These are phyloP conservation scores for Tolypocladium guangdongense DNA, from an alignment of 2,329 filamentous ascomycete genomes.

Conservation along the genomic window DNA sequence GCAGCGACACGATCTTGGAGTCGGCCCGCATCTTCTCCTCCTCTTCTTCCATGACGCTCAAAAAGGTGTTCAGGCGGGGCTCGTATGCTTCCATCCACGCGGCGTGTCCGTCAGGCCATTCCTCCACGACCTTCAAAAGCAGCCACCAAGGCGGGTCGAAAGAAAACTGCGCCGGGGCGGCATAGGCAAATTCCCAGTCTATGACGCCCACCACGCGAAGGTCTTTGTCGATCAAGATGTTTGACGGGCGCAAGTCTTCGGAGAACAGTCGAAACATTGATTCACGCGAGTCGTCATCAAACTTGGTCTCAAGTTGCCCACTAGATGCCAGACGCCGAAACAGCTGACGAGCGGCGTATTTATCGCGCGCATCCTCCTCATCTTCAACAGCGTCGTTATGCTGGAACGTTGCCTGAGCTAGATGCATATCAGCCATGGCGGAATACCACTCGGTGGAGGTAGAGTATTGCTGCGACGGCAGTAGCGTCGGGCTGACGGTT, in stretches of 20 bases:
- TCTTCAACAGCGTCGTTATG: conserved; percentile 24
- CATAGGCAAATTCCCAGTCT: conserved; percentile 30
- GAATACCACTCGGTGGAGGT: conserved; percentile 20
- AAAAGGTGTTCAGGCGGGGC: conserved; percentile 19
- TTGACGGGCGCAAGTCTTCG: conserved; percentile 17
- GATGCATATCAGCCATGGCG: conserved; percentile 24
- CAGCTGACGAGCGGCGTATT: conserved; percentile 21
- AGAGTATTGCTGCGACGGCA: conserved; percentile 16
- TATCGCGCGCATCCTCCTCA: conserved; percentile 17
- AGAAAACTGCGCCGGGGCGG: conserved; percentile 19
- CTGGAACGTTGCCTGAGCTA: conserved; percentile 25
- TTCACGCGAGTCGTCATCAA: neutral
- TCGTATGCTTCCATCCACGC: conserved; percentile 21
- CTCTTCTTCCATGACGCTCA: conserved; percentile 20
- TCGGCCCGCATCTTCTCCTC: conserved; percentile 12
- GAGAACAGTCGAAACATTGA: conserved; percentile 10
- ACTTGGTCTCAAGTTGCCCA: conserved; percentile 3
- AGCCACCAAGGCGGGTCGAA: conserved; percentile 30
- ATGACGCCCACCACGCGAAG: conserved; percentile 21
- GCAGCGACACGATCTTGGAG: neutral
- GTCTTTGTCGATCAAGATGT: conserved; percentile 19
- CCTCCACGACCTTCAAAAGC: conserved; percentile 18
- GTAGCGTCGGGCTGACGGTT: conserved; percentile 8
- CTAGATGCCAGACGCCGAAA: conserved; percentile 16
- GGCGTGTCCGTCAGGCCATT: conserved; percentile 17